phyloP scores from a whole-genome alignment of 2,329 filamentous ascomycete species.

The Didymella segeticola region DNA sequence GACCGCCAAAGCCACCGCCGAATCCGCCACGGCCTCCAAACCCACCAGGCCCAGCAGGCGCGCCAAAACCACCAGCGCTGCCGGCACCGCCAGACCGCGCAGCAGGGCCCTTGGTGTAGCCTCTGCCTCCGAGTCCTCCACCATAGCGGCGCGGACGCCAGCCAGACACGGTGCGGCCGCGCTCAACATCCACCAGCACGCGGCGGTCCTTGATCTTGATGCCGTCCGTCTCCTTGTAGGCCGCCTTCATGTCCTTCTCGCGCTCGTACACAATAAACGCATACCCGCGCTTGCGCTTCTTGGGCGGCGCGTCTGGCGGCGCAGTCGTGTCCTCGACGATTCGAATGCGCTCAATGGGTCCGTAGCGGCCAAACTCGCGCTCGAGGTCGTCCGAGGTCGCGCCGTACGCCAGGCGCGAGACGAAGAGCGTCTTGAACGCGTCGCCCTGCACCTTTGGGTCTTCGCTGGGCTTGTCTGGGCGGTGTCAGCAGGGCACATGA shows the following conservation, averaged over 20 bases:
- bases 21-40: slow-evolving; percentile 59
- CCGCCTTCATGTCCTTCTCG: slow-evolving; percentile 99
- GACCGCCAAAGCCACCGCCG: slow-evolving; percentile 55
- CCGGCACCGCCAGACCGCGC: slow-evolving; percentile 72
- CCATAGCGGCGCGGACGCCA: slow-evolving; percentile 93
- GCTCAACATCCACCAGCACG: slow-evolving; percentile 94
- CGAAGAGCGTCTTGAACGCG: slow-evolving; percentile 93
- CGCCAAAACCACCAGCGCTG: slow-evolving; percentile 56
- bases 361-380: slow-evolving; percentile 90
- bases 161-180: slow-evolving; percentile 89
- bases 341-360: slow-evolving; percentile 92
- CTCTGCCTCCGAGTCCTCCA: slow-evolving; percentile 88
- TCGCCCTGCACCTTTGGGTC: slow-evolving; percentile 92
- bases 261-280: slow-evolving; percentile 97
- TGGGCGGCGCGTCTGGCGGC: slow-evolving; percentile 64
- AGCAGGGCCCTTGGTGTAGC: slow-evolving; percentile 84
- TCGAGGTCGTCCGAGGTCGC: slow-evolving; percentile 89
- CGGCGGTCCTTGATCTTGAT: slow-evolving; percentile 91
- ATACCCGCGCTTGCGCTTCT: slow-evolving; percentile 82
- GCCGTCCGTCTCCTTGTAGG: slow-evolving; percentile 86
- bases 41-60: slow-evolving; percentile 61
- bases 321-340: slow-evolving; percentile 81
- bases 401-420: slow-evolving; percentile 88
- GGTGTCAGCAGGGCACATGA: slow-evolving; percentile 20
- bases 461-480: slow-evolving; percentile 76